Evolutionary conservation across 208 protist genomes (phyloP).

Genomic region (Acanthamoeba royreba): DNA sequence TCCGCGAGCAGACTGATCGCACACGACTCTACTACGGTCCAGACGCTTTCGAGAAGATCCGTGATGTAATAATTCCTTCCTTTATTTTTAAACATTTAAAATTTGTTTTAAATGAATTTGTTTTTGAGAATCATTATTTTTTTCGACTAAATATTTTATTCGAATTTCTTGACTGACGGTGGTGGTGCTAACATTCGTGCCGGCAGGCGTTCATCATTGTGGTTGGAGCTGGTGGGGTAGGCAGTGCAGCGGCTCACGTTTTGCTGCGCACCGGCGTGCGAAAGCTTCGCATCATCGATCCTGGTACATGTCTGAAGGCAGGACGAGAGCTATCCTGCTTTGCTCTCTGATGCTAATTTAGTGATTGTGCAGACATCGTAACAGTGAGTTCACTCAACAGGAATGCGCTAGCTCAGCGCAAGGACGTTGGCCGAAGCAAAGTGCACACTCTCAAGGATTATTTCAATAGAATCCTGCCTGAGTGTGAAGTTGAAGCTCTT

Average conservation of each 20-base stretch:
- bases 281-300: constrained; percentile 65
- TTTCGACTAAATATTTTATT: too few relatives aligned
- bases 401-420: constrained; percentile 38
- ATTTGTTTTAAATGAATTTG: too few relatives aligned
- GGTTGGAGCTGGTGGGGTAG: constrained; percentile 68
- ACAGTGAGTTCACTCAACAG: neutral
- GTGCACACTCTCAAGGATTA: constrained; percentile 50
- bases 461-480: constrained; percentile 55
- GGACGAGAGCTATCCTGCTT: neutral
- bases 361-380: neutral
- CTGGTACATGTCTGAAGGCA: neutral
- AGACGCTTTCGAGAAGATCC: constrained; percentile 35
- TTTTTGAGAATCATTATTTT: too few relatives aligned
- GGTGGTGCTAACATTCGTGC: too few relatives aligned
- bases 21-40: constrained; percentile 58
- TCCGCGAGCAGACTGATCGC: constrained; percentile 57
- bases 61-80: neutral
- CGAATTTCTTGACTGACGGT: too few relatives aligned
- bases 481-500: constrained; percentile 53
- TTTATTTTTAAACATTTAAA: neutral
- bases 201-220: constrained; percentile 60
- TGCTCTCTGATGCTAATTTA: neutral
- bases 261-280: constrained; percentile 64
- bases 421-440: constrained; percentile 63
- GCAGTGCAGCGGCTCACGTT: constrained; percentile 55